Base-by-base conservation (phyloP, 2,329 filamentous ascomycete species). In the Penicillium sp. region DNA sequence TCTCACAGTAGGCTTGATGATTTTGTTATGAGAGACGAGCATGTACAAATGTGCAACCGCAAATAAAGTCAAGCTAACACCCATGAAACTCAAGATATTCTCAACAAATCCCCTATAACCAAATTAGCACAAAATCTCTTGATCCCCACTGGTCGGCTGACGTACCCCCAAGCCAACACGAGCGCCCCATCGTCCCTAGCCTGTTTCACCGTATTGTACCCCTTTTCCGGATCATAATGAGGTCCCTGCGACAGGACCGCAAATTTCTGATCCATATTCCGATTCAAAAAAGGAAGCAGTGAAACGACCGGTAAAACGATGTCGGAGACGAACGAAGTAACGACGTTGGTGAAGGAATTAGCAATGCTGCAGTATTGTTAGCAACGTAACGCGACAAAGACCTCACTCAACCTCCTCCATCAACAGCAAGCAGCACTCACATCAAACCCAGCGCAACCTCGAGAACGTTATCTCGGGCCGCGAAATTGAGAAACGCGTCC, bases 401-500 rank as follows among this genome's bases (percentile, higher is more conserved):
- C 10, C n/a, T 10, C 35, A 35, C 14, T 19, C n/a, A n/a, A n/a
- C n/a, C 8, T 39, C 4, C 29, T n/a, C 26, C 7, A 4, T 31
- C 23, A 19, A 27, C 8, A n/a, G 25, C 25, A 11, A 14, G 19
- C n/a, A 13, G 2, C n/a, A 35, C 57, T 71, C 69, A 90, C 88
- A 92, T 91, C 62, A 91, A 77, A 63, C 88, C 89, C 64, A 91
- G 86, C 16, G 89, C 89, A 58, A 92, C 88, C 72, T 91, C 86
- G 26, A 92, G 80, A 48, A 91, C 88, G 65, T 91, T 91, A 57
- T 89, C 88, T 62, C 88, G 85, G 53, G 90, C 83, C 0, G 88
- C 88, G 72, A 91, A 92, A 70, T 90, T 88, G 63, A 87, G 72
- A 70, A 91, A 91, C 39, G 86, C 86, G 33, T 83, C 77, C 78